Conservation (phyloP, 768 basidiomycete genomes). For the Tulasnella sp. region DNA sequence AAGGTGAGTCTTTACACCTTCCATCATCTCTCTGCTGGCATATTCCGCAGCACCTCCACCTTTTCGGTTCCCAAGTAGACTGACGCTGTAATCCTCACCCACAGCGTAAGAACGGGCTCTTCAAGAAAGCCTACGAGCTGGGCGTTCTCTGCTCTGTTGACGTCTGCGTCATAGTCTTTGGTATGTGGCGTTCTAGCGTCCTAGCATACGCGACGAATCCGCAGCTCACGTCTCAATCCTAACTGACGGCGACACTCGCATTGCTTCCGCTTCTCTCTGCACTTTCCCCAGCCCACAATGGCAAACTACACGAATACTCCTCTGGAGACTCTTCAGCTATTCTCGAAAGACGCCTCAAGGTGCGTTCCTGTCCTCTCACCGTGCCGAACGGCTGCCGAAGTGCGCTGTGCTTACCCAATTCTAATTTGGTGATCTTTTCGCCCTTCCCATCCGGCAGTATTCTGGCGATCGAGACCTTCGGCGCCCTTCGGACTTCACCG, state of each 20-base stretch:
- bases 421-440: background rate
- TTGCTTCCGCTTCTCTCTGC: constrained; percentile 27
- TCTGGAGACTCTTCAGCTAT: constrained; percentile 56
- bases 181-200: constrained; percentile 28
- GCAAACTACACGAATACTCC: constrained; percentile 74
- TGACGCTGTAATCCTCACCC: background rate
- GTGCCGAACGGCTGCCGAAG: background rate
- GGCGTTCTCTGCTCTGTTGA: constrained; percentile 85
- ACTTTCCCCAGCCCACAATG: constrained; percentile 46
- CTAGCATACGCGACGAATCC: background rate
- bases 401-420: constrained; percentile 4
- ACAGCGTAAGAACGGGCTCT: constrained; percentile 80
- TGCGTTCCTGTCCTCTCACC: constrained; percentile 22
- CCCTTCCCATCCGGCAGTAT: constrained; percentile 29
- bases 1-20: constrained; percentile 40
- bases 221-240: background rate
- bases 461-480: constrained; percentile 41
- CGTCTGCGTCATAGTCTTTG: constrained; percentile 80
- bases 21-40: constrained; percentile 4
- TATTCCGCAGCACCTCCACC: background rate
- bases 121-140: constrained; percentile 86
- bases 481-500: constrained; percentile 37
- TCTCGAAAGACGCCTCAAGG: constrained; percentile 53
- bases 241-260: constrained; percentile 22
- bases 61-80: background rate